These are phyloP conservation scores for Stentor roeselii DNA, from an alignment of 73 alveolate genomes.

Conservation along the genomic window DNA sequence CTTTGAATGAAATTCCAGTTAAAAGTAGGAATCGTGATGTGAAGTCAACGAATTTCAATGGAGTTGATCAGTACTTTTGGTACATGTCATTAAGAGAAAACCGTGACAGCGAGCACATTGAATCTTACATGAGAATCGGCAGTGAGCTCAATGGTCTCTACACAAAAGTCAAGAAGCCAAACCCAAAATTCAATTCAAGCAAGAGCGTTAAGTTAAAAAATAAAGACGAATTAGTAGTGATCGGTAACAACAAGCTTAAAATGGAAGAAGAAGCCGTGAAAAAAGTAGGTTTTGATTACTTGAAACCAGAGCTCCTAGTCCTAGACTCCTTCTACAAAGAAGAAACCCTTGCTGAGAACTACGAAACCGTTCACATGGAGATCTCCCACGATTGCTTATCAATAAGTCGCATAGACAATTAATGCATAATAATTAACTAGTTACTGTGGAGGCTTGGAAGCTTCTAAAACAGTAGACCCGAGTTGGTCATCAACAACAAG, in stretches of 20 bases:
- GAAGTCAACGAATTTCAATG: too few relatives aligned
- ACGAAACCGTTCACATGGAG: too few relatives aligned
- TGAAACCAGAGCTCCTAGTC: too few relatives aligned
- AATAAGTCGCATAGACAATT: too few relatives aligned
- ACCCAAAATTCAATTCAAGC: background rate
- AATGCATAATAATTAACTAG: constrained; percentile 4
- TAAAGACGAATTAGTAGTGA: background rate
- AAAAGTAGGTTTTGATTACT: too few relatives aligned
- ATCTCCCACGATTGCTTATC: too few relatives aligned
- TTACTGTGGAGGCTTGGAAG: constrained; percentile 60
- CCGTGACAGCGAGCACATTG: background rate
- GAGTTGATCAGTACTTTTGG: background rate
- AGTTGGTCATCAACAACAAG: constrained; percentile 71
- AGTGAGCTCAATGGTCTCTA: background rate
- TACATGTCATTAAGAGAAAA: constrained; percentile 1
- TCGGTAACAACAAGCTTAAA: background rate
- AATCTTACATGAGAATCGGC: background rate
- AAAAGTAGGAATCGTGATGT: background rate
- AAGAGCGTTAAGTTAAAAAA: background rate
- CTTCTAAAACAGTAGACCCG: constrained; percentile 75
- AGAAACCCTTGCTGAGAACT: too few relatives aligned
- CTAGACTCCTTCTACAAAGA: too few relatives aligned
- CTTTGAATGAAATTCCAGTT: background rate
- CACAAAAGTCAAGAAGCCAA: background rate
- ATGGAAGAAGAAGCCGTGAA: too few relatives aligned